Evolutionary conservation across 306 rosid species (phyloP).

Genomic region (Lathyrus tuberosus): DNA sequence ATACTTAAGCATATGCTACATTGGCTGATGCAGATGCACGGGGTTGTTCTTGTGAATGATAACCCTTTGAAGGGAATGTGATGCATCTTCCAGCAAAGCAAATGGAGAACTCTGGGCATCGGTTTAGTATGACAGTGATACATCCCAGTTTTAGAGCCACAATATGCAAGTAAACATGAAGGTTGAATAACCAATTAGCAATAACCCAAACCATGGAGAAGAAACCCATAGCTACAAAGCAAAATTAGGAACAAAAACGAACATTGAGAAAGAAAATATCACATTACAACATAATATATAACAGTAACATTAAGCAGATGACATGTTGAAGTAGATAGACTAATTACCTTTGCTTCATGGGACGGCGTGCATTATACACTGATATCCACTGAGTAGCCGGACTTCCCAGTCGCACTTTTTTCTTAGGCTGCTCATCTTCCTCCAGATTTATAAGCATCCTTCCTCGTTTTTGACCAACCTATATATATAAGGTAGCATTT

Average conservation of each 20-base stretch:
- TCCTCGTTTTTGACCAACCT: constrained; percentile 94
- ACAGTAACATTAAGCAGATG: constrained; percentile 12
- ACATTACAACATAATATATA: constrained; percentile 2
- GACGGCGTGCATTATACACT: constrained; percentile 90
- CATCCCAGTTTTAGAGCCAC: not conserved
- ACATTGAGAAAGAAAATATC: constrained; percentile 11
- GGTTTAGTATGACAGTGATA: not conserved
- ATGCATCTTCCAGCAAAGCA: not conserved
- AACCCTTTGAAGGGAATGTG: not conserved
- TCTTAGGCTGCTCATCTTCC: constrained; percentile 95
- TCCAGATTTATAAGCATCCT: constrained; percentile 77
- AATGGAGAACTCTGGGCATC: not conserved
- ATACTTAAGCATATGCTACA: not conserved
- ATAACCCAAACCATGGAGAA: constrained; percentile 21
- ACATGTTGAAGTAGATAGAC: constrained; percentile 18
- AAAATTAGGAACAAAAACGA: constrained; percentile 6
- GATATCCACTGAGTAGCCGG: constrained; percentile 98
- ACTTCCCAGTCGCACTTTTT: constrained; percentile 86
- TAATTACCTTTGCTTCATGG: constrained; percentile 91
- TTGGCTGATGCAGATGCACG: constrained; percentile 7
- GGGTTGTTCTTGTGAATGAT: constrained; percentile 9
- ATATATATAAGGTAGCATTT: constrained; percentile 35
- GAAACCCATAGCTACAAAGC: not conserved
- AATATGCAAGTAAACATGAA: not conserved
- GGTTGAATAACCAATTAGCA: not conserved